These are phyloP conservation scores for Fusarium caatingaense DNA, from an alignment of 2,329 filamentous ascomycete species.

Conservation along the genomic window DNA sequence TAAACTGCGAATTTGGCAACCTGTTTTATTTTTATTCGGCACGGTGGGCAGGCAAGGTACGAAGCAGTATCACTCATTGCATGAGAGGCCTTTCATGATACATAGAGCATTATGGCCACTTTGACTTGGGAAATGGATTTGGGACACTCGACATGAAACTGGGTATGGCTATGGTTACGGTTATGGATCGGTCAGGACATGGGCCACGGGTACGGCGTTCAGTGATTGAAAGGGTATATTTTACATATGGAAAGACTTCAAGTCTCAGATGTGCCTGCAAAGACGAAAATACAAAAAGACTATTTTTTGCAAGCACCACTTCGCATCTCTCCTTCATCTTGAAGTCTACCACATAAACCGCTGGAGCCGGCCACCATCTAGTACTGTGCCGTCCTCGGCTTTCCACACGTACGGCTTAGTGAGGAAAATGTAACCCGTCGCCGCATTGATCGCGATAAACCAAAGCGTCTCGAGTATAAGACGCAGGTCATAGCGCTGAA, in stretches of 20 bases:
- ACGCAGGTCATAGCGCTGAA: conserved; percentile 57
- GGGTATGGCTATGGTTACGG: conserved; percentile 16
- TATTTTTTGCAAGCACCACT: conserved; percentile 22
- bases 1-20: conserved; percentile 54
- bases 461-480: conserved; percentile 73
- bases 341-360: conserved; percentile 80
- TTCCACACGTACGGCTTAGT: conserved; percentile 75
- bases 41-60: neutral
- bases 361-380: conserved; percentile 70
- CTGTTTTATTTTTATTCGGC: conserved; percentile 1
- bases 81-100: conserved; percentile 22
- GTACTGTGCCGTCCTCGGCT: conserved; percentile 60
- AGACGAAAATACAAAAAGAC: conserved; percentile 39
- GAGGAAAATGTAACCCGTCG: conserved; percentile 78
- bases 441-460: conserved; percentile 73
- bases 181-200: conserved; percentile 1
- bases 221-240: conserved; percentile 24
- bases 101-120: conserved; percentile 22
- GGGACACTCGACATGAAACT: conserved; percentile 25
- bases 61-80: conserved; percentile 14
- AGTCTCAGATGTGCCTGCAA: conserved; percentile 18
- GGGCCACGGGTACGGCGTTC: conserved; percentile 34
- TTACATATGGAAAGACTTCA: conserved; percentile 10
- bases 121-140: conserved; percentile 6
- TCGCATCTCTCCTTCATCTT: neutral